A percentile compares a stretch with the other conserved stretches of the same genome.
Conservation (phyloP, 305 asterid genomes). For the Fraxinus platypoda region DNA sequence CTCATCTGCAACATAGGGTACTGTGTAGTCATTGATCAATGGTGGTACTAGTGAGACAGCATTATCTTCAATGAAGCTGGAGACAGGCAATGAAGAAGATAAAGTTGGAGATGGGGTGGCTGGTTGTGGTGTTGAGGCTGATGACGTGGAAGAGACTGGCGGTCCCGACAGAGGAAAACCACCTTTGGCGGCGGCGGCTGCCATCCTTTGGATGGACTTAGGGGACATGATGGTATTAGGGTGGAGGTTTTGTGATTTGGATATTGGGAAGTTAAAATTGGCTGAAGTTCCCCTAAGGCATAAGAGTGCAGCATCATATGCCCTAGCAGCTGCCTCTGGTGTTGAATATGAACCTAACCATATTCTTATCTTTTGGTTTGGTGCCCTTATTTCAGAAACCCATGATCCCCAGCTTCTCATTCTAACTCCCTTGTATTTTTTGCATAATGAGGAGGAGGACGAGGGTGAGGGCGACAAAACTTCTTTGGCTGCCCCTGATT, state of each 20-base stretch:
- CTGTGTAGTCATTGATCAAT: not conserved
- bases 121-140: not conserved
- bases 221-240: conserved; percentile 33
- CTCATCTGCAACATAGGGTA: conserved; percentile 12
- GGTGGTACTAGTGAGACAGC: not conserved
- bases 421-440: conserved; percentile 47
- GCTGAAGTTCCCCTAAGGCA: conserved; percentile 44
- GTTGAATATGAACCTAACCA: conserved; percentile 53
- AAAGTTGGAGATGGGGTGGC: conserved; percentile 6
- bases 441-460: not conserved
- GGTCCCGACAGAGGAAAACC: not conserved
- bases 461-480: not conserved
- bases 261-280: conserved; percentile 38
- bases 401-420: conserved; percentile 55
- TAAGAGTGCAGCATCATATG: conserved; percentile 45
- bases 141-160: not conserved
- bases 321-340: conserved; percentile 50
- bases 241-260: not conserved
- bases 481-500: not conserved
- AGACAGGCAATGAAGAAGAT: not conserved
- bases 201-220: conserved; percentile 39
- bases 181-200: conserved; percentile 31
- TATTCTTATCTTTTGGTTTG: conserved; percentile 45
- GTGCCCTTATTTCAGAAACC: conserved; percentile 52
- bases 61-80: conserved; percentile 15